Evolutionary conservation across 495 filamentous ascomycete species (phyloP).

Genomic region (Daldinia vernicosa): DNA sequence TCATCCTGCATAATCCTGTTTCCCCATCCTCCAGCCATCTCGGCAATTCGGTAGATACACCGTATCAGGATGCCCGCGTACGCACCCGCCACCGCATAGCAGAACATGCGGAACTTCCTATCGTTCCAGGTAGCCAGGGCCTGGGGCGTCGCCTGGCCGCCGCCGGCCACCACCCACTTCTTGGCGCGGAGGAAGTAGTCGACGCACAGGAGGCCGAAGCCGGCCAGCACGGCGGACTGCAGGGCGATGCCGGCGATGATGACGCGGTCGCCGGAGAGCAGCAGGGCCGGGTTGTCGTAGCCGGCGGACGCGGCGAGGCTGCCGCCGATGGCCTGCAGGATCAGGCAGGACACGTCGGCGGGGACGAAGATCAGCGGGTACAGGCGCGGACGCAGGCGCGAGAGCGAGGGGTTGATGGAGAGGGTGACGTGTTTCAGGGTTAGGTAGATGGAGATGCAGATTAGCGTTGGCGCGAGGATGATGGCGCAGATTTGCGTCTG

Average conservation of each 20-base stretch:
- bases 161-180: constrained; percentile 49
- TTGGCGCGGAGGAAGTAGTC: constrained; percentile 61
- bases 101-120: constrained; percentile 61
- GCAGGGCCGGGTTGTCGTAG: constrained; percentile 48
- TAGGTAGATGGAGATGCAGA: constrained; percentile 72
- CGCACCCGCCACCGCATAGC: constrained; percentile 61
- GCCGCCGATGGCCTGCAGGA: constrained; percentile 72
- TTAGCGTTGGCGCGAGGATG: constrained; percentile 70
- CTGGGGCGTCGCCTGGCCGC: constrained; percentile 40
- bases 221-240: constrained; percentile 70
- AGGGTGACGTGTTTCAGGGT: constrained; percentile 72
- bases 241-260: constrained; percentile 77
- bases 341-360: constrained; percentile 69
- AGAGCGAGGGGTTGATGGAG: constrained; percentile 61
- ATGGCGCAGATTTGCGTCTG: constrained; percentile 74
- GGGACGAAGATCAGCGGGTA: constrained; percentile 74
- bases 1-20: constrained; percentile 73
- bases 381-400: constrained; percentile 62
- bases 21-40: constrained; percentile 76
- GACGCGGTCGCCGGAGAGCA: constrained; percentile 64
- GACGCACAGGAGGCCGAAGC: constrained; percentile 62
- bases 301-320: constrained; percentile 64
- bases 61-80: constrained; percentile 69
- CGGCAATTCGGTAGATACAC: constrained; percentile 75
- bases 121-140: constrained; percentile 49